Conservation (phyloP, 2,329 filamentous ascomycete species). For the Fonsecaea multimorphosa region DNA sequence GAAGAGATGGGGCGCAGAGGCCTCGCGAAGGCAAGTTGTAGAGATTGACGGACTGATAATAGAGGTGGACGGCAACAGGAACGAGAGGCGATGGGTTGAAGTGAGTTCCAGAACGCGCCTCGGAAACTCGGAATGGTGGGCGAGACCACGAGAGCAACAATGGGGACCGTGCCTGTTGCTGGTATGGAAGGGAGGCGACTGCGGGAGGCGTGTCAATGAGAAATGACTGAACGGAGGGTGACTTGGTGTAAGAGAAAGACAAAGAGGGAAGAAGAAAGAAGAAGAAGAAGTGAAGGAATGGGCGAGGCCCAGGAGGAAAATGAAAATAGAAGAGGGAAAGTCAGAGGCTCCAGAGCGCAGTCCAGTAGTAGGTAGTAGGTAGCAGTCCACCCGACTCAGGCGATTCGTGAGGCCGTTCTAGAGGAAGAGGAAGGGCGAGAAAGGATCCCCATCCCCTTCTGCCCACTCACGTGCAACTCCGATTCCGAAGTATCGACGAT, state of each 20-base stretch:
- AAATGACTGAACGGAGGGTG: constrained; percentile 17
- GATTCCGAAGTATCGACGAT: constrained; percentile 4
- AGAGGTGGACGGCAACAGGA: constrained; percentile 25
- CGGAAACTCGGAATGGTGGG: constrained; percentile 36
- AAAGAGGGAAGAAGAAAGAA: constrained; percentile 39
- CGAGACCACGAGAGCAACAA: constrained; percentile 19
- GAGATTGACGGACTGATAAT: background rate
- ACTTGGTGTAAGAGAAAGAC: constrained; percentile 33
- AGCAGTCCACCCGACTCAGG: background rate
- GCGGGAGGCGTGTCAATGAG: background rate
- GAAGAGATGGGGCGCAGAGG: constrained; percentile 44
- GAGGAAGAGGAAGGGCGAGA: background rate
- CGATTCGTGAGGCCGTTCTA: constrained; percentile 17
- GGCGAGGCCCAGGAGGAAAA: constrained; percentile 30
- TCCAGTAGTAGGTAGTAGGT: no score
- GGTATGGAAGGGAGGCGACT: background rate
- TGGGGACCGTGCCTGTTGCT: constrained; percentile 6
- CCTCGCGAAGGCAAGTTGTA: constrained; percentile 39
- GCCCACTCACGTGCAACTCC: background rate
- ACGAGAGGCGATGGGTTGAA: constrained; percentile 37
- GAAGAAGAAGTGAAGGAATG: constrained; percentile 31
- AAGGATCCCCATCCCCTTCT: background rate
- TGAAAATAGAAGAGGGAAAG: constrained; percentile 32
- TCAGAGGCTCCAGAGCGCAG: constrained; percentile 39
- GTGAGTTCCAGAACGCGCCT: constrained; percentile 29